Evolutionary conservation across 2,329 filamentous ascomycete species (phyloP).

Genomic region (Ascochyta pisi): DNA sequence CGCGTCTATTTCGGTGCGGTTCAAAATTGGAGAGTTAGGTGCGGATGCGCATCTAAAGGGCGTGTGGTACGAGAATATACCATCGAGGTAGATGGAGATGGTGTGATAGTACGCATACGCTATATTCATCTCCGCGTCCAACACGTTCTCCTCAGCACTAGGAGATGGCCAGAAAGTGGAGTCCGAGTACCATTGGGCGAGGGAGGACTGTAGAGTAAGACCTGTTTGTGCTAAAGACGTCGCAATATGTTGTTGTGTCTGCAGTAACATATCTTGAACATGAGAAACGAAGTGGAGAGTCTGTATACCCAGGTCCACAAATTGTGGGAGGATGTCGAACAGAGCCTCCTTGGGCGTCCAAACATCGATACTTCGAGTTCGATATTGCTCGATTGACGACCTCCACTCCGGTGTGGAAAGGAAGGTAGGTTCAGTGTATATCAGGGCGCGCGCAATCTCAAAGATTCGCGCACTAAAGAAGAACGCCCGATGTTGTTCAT

Average conservation of each 20-base stretch:
- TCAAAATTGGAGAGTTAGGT: slow-evolving; percentile 24
- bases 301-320: slow-evolving; percentile 31
- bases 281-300: slow-evolving; percentile 6
- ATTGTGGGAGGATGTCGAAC: slow-evolving; percentile 33
- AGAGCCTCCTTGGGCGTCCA: slow-evolving; percentile 37
- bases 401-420: slow-evolving; percentile 29
- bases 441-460: slow-evolving; percentile 36
- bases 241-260: not conserved
- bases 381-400: slow-evolving; percentile 24
- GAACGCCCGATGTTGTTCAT: slow-evolving; percentile 25
- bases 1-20: slow-evolving; percentile 16
- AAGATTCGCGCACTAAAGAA: slow-evolving; percentile 38
- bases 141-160: not conserved
- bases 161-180: not conserved
- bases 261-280: not conserved
- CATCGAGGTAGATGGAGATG: slow-evolving; percentile 38
- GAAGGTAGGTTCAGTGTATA: slow-evolving; percentile 34
- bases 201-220: slow-evolving; percentile 18
- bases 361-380: slow-evolving; percentile 15
- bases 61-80: slow-evolving; percentile 35
- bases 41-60: slow-evolving; percentile 23
- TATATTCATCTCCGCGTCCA: slow-evolving; percentile 24
- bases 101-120: slow-evolving; percentile 32
- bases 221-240: slow-evolving; percentile 28
- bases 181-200: slow-evolving; percentile 25